Percentiles rank a stretch among this genome's conserved stretches.
Conservation (phyloP, 768 basidiomycete genomes). For the Boletus vermiculosoides region DNA sequence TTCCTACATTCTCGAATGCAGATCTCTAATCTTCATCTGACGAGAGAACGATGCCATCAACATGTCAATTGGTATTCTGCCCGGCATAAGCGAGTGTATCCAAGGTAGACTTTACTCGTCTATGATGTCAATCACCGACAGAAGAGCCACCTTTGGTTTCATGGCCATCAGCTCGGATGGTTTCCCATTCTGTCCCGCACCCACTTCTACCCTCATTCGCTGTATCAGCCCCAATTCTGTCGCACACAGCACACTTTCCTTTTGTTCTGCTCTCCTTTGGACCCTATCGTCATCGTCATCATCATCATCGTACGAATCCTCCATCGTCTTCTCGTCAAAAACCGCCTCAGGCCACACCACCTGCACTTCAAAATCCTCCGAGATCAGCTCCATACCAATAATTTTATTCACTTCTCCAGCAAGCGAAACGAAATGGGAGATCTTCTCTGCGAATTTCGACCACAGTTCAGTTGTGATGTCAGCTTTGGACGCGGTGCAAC, state of each 20-base stretch:
- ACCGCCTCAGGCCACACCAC: constrained; percentile 8
- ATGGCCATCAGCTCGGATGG: constrained; percentile 24
- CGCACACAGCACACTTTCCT: constrained; percentile 30
- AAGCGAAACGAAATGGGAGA: constrained; percentile 41
- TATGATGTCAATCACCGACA: no score
- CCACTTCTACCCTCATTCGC: constrained; percentile 13
- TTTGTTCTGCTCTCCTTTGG: background rate
- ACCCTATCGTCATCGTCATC: constrained; percentile 15
- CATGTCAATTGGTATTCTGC: no score
- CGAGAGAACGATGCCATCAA: no score
- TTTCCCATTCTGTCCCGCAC: constrained; percentile 10
- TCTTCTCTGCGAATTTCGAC: constrained; percentile 40
- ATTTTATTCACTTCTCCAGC: constrained; percentile 44
- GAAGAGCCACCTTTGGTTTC: constrained; percentile 19
- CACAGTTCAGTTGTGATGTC: constrained; percentile 40
- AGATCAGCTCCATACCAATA: constrained; percentile 22
- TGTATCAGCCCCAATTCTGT: constrained; percentile 34
- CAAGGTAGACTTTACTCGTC: no score
- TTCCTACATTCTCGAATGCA: no score
- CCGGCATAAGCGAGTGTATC: no score
- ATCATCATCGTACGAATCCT: constrained; percentile 24
- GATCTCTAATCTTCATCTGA: no score
- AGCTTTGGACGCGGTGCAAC: constrained; percentile 15
- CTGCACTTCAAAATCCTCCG: constrained; percentile 28
- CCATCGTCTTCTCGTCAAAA: constrained; percentile 22